Evolutionary conservation across 1,139 yeast genomes (phyloP), one percentile per base, ranked within the genome.

Genomic region (Candida sanyaensis): DNA sequence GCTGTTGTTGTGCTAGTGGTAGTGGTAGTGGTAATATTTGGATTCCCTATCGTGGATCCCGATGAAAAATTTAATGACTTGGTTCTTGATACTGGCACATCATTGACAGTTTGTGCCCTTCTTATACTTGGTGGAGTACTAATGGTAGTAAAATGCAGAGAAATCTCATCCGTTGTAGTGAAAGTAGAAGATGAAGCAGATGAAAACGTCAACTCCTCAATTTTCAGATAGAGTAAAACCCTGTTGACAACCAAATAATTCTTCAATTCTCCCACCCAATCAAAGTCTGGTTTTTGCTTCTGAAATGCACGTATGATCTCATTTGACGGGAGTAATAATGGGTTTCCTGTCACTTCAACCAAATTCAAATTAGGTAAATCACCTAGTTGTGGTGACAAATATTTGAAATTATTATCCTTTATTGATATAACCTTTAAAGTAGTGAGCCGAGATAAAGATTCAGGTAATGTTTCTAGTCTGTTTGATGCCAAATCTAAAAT

Each of bases 341-440:
- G 90, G 55, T 88, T 88, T 34, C 78, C 82, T n/a, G 81, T 83
- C 5, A 86, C 72, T 59, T 87, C 93, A n/a, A 88, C 69, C 45
- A 86, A 77, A 50, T 79, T 76, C 45, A 89, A 71, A 46, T 73
- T 75, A 2, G 69, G 64, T 54, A 88, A 63, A 36, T 77, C 80
- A 0, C 83, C 77, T 29, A 84, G 65, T 9, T 77, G 70, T 1
- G 83, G 81, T 7, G 90, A 84, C 17, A 88, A 66, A 42, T 77
- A 77, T 44, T 78, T 73, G 53, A 89, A 74, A 38, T 69, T 68
- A 64, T 89, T 89, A 52, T 80, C 78, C 49, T 83, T 83, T 48
- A 89, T 66, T 10, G 88, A 83, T 13, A 89, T 64, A 4, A 86
- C 85, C 55, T 78, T 76, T 50, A 86, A 64, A 47, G 69, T 69